Conservation (phyloP, 2,329 filamentous ascomycete species). For the Claviceps sp. region DNA sequence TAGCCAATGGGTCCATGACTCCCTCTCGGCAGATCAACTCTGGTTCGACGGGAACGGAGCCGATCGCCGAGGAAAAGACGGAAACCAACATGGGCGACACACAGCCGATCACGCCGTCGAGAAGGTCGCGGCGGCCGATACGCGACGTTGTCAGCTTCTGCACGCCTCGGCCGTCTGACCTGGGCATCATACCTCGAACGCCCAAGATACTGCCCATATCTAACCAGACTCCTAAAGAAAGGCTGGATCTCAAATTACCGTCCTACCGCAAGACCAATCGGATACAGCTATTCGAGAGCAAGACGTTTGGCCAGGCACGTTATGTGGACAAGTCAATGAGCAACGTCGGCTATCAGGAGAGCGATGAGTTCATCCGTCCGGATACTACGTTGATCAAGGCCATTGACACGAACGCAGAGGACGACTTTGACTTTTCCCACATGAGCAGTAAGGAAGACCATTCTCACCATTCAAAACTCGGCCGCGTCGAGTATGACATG, state of each 20-base stretch:
- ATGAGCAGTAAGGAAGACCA: constrained; percentile 17
- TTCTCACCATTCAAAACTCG: constrained; percentile 34
- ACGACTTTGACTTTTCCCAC: constrained; percentile 37
- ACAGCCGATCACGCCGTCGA: constrained; percentile 19
- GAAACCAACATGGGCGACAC: constrained; percentile 20
- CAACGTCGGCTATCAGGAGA: constrained; percentile 90
- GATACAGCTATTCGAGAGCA: constrained; percentile 71
- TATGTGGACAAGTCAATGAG: constrained; percentile 97
- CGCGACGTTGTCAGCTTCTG: constrained; percentile 41
- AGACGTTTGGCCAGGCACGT: constrained; percentile 69
- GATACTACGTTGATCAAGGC: constrained; percentile 58
- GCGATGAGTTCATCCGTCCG: constrained; percentile 71
- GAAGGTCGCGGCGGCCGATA: constrained; percentile 29
- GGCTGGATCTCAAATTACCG: constrained; percentile 62
- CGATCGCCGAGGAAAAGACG: constrained; percentile 21
- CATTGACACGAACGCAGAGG: constrained; percentile 43
- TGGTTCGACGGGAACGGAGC: constrained; percentile 28
- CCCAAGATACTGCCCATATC: constrained; percentile 61
- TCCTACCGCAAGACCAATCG: constrained; percentile 65
- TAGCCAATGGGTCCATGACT: constrained; percentile 27
- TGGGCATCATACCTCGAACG: constrained; percentile 34
- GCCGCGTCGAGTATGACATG: constrained; percentile 97
- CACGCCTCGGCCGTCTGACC: constrained; percentile 32
- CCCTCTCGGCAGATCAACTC: constrained; percentile 33
- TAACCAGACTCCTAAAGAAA: constrained; percentile 69